Conservation (phyloP, 2,329 filamentous ascomycete genomes). For the Microdochium bolleyi region DNA sequence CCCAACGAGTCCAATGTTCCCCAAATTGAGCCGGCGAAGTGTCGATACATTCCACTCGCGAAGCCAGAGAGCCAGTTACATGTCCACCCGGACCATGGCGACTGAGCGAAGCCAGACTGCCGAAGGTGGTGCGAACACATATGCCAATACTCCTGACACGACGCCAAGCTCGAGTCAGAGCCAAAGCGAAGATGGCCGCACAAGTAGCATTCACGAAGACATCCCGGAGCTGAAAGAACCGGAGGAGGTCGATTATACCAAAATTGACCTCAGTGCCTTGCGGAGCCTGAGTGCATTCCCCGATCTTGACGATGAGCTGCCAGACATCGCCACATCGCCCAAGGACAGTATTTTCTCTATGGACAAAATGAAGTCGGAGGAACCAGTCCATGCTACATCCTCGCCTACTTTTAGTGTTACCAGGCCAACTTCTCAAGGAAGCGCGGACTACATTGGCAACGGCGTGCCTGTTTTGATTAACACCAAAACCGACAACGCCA, state of each 20-base stretch:
- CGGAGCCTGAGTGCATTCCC: conserved; percentile 34
- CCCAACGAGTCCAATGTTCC: conserved; percentile 64
- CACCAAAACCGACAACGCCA: conserved; percentile 14
- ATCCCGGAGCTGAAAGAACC: conserved; percentile 29
- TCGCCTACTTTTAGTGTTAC: background rate
- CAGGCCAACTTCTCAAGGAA: background rate
- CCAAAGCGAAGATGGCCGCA: conserved; percentile 43
- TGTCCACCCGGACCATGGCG: conserved; percentile 54
- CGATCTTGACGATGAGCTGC: conserved; percentile 22
- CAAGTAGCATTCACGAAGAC: conserved; percentile 30
- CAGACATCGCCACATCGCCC: background rate
- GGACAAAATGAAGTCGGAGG: conserved; percentile 7
- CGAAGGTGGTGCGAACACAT: conserved; percentile 58
- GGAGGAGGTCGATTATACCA: conserved; percentile 51
- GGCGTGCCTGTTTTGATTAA: conserved; percentile 22
- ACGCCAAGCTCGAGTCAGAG: conserved; percentile 46
- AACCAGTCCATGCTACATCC: conserved; percentile 9
- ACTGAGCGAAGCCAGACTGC: conserved; percentile 62
- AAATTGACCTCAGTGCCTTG: conserved; percentile 45
- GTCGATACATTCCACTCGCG: conserved; percentile 52
- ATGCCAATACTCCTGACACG: conserved; percentile 42
- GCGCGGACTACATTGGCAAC: conserved; percentile 8
- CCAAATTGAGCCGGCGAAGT: conserved; percentile 56
- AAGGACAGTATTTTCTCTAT: background rate
- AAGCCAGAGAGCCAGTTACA: conserved; percentile 67